Conservation (phyloP, 345 rosid species). For the Populus pruinosa region DNA sequence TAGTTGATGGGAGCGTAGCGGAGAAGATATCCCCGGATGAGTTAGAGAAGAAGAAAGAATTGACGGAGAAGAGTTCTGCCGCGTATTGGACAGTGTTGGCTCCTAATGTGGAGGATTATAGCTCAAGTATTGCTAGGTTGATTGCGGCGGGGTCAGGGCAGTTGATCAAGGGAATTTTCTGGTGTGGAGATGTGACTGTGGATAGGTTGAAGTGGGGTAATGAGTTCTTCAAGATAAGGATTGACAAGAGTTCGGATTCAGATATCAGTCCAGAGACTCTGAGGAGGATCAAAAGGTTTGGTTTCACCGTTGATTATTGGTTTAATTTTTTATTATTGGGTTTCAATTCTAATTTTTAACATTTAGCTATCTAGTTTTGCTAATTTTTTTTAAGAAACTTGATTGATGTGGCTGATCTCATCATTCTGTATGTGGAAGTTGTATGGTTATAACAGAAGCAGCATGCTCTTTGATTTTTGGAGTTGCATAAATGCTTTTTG, state of each 20-base stretch:
- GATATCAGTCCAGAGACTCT: slow-evolving; percentile 61
- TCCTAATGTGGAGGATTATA: slow-evolving; percentile 91
- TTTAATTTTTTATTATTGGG: no score
- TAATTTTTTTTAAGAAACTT: not conserved
- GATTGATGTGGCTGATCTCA: not conserved
- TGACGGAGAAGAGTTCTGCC: slow-evolving; percentile 57
- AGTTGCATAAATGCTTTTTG: not conserved
- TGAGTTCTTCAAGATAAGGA: slow-evolving; percentile 57
- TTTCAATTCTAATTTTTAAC: not conserved
- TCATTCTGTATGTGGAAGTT: not conserved
- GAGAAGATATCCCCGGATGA: slow-evolving; percentile 26
- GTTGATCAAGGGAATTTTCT: slow-evolving; percentile 75
- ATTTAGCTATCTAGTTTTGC: not conserved
- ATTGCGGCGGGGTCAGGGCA: slow-evolving; percentile 92
- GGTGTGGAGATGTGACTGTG: slow-evolving; percentile 93
- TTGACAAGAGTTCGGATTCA: slow-evolving; percentile 37
- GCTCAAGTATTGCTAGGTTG: slow-evolving; percentile 51
- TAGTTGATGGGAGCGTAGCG: slow-evolving; percentile 19
- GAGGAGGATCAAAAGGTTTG: slow-evolving; percentile 74
- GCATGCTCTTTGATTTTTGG: not conserved
- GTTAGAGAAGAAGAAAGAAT: slow-evolving; percentile 21
- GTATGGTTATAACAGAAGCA: not conserved
- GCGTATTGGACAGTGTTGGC: slow-evolving; percentile 98
- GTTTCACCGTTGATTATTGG: not conserved
- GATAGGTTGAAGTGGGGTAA: slow-evolving; percentile 77